Evolutionary conservation across 129 eudicot genomes (phyloP).

Genomic region (Flaveria ramosissima): DNA sequence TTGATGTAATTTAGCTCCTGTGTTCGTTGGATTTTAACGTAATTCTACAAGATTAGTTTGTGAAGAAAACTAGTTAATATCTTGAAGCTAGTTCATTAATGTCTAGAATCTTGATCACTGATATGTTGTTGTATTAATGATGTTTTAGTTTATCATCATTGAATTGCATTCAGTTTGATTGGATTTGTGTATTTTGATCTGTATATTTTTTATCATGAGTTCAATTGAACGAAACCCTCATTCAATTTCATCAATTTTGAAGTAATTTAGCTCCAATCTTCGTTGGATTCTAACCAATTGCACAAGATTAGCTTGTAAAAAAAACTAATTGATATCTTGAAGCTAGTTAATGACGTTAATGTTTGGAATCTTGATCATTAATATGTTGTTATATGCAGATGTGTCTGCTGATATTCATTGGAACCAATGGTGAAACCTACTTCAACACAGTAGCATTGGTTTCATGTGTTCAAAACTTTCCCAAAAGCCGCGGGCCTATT

Average conservation of each 20-base stretch:
- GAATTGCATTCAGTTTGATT: background rate
- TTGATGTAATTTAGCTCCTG: background rate
- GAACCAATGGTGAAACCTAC: constrained; percentile 92
- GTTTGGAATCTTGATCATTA: background rate
- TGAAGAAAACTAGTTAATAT: background rate
- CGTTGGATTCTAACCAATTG: too few relatives aligned
- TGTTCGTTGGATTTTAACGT: background rate
- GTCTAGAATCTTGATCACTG: background rate
- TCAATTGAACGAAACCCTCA: too few relatives aligned
- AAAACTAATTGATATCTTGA: too few relatives aligned
- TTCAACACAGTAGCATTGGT: constrained; percentile 87
- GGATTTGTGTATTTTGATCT: background rate
- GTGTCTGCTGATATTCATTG: constrained; percentile 83
- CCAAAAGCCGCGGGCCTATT: constrained; percentile 86
- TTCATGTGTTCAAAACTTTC: constrained; percentile 95
- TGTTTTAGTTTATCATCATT: background rate
- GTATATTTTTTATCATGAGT: background rate
- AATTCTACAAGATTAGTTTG: background rate
- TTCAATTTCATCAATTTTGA: too few relatives aligned
- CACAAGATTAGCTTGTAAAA: too few relatives aligned
- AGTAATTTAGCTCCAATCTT: too few relatives aligned
- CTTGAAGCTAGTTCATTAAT: background rate
- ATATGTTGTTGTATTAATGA: too few relatives aligned
- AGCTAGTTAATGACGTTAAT: too few relatives aligned
- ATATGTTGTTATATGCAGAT: constrained; percentile 48